Base-by-base conservation (phyloP, 2,329 filamentous ascomycete species). In the Elsinoe ampelina region DNA sequence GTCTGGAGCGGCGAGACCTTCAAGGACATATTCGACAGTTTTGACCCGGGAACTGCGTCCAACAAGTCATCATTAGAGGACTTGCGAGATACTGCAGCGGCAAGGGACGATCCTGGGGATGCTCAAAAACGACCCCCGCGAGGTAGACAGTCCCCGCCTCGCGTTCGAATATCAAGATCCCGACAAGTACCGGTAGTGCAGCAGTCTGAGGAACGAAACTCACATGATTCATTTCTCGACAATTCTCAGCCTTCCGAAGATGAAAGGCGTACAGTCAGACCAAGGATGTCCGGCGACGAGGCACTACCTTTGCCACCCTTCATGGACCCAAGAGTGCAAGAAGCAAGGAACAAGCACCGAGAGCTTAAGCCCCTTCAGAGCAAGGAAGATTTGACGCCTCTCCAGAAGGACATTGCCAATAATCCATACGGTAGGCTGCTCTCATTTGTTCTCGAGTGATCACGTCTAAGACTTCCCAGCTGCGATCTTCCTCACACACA, bases 381-480 rank as follows among this genome's bases (percentile, higher is more conserved):
- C 58, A 63, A 67, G 0, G 70, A 71, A 58, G 62, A 68, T 19
- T 68, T 72, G 22, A 71, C 72, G 1, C 70, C 75, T 2, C 80
- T 88, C 58, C 80, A 84, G 64, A 75, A 73, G 57, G 77, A 80
- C 58, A 71, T 89, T 1, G 72, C 72, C 30, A 75, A 75, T 36
- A 90, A 87, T 61, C 75, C 83, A 2, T 89, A 80, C 62, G 86
- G 84, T 86, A 72, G 30, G 72, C 55, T 19, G 1, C 3, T 34
- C 17, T 19, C 22, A 19, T 6, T 7, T 35, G 19, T n/a, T 13
- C 15, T 20, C 4, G 2, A 36, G 32, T 12, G 4, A 30, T 15
- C 45, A 30, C 12, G 19, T 35, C 36, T 41, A 34, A 19, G 20
- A n/a, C 35, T n/a, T 2, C n/a, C 22, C 32, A 32, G 41, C 42